phyloP scores from a whole-genome alignment of 768 basidiomycete genomes.

The Rhodotorula toruloides region DNA sequence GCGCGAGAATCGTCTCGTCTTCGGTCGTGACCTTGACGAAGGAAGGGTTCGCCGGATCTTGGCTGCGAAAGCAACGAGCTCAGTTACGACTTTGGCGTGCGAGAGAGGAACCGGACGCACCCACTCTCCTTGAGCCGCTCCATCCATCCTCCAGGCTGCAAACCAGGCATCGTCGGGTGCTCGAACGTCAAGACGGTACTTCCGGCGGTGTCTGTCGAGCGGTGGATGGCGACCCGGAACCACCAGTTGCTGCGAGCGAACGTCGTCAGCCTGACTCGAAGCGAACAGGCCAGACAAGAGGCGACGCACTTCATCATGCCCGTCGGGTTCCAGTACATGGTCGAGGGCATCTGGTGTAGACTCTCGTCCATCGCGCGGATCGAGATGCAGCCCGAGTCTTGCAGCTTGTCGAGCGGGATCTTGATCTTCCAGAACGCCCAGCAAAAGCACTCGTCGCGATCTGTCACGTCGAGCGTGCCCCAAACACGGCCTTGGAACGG shows the following conservation, averaged over 20 bases:
- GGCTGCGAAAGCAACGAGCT: too few relatives aligned
- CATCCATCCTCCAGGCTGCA: conserved; percentile 59
- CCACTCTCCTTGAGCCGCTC: conserved; percentile 55
- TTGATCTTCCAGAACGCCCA: conserved; percentile 60
- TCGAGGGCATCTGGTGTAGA: conserved; percentile 53
- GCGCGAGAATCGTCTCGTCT: conserved; percentile 16
- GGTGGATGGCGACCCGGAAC: conserved; percentile 57
- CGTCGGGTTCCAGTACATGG: conserved; percentile 55
- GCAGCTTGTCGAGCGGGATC: conserved; percentile 48
- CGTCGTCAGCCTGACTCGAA: not conserved
- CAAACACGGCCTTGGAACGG: conserved; percentile 50
- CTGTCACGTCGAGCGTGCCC: conserved; percentile 54
- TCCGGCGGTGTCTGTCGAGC: conserved; percentile 43
- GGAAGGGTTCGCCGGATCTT: conserved; percentile 51
- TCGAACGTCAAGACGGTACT: conserved; percentile 52
- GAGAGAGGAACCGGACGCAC: too few relatives aligned
- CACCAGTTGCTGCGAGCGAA: conserved; percentile 49
- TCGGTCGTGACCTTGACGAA: conserved; percentile 43
- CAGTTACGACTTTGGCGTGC: too few relatives aligned
- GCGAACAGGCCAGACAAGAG: conserved; percentile 44
- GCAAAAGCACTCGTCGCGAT: conserved; percentile 54
- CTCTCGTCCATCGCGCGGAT: conserved; percentile 59
- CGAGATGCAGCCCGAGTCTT: conserved; percentile 48
- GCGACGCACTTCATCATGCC: conserved; percentile 28
- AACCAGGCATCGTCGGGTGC: conserved; percentile 58